A percentile compares a stretch with the other conserved stretches of the same genome.
Evolutionary conservation across 78 protist species (phyloP).

Genomic region (Diacronema lutheri): DNA sequence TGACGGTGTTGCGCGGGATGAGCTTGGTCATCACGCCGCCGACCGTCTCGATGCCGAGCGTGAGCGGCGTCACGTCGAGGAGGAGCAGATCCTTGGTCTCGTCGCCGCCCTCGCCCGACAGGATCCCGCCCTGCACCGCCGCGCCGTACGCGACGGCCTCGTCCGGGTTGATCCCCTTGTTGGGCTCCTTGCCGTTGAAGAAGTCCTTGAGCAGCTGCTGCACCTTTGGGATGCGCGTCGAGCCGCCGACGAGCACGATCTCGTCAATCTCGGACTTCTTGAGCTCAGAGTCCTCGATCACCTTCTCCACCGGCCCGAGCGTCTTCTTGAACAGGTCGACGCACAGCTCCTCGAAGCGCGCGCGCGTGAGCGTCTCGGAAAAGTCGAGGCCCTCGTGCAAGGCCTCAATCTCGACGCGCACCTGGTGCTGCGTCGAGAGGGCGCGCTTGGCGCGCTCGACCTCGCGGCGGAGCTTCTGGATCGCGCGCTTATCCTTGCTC

Average conservation of each 20-base stretch:
- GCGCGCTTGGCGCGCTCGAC: slow-evolving; percentile 94
- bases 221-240: slow-evolving; percentile 98
- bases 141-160: slow-evolving; percentile 99
- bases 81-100: slow-evolving; percentile 67
- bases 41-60: slow-evolving; percentile 97
- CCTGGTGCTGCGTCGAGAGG: slow-evolving; percentile 78
- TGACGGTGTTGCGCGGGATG: slow-evolving; percentile 78
- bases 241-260: slow-evolving; percentile 98
- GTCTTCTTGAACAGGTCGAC: slow-evolving; percentile 92
- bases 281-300: slow-evolving; percentile 87
- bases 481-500: slow-evolving; percentile 77
- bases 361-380: slow-evolving; percentile 93
- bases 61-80: slow-evolving; percentile 89
- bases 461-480: slow-evolving; percentile 89
- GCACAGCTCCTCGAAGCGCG: slow-evolving; percentile 97
- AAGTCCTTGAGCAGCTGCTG: slow-evolving; percentile 90
- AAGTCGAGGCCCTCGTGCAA: slow-evolving; percentile 94
- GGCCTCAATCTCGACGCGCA: slow-evolving; percentile 89
- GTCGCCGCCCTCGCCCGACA: slow-evolving; percentile 80
- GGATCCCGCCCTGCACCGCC: slow-evolving; percentile 98
- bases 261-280: slow-evolving; percentile 89
- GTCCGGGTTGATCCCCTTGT: slow-evolving; percentile 97
- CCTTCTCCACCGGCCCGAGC: slow-evolving; percentile 86
- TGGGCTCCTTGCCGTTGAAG: slow-evolving; percentile 98
- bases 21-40: slow-evolving; percentile 96